Conservation (phyloP, 805 yeast species). For the Ogataea parapolymorpha region DNA sequence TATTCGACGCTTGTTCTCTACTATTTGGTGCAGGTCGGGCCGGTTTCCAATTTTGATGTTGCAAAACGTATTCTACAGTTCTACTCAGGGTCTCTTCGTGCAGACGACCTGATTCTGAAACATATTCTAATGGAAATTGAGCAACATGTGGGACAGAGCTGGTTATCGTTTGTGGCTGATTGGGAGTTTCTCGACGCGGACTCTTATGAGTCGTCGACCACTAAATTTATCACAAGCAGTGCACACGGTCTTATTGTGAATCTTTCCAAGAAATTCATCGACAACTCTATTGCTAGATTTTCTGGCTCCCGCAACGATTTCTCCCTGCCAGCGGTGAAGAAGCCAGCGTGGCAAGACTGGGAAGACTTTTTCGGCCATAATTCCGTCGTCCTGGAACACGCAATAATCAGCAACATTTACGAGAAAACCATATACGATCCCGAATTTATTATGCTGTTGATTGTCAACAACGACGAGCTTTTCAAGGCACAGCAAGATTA, state of each 20-base stretch:
- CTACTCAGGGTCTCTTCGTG: slow-evolving; percentile 60
- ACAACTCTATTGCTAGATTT: slow-evolving; percentile 44
- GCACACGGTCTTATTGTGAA: slow-evolving; percentile 46
- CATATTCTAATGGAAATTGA: slow-evolving; percentile 58
- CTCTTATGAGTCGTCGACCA: not conserved
- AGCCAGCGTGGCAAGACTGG: slow-evolving; percentile 27
- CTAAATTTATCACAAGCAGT: slow-evolving; percentile 12
- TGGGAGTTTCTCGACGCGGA: slow-evolving; percentile 57
- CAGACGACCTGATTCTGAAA: slow-evolving; percentile 63
- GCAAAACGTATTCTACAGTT: slow-evolving; percentile 48
- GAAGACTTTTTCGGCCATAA: slow-evolving; percentile 29
- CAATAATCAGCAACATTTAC: slow-evolving; percentile 24
- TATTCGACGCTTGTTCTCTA: slow-evolving; percentile 46
- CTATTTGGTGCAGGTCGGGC: slow-evolving; percentile 46
- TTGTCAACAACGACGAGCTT: slow-evolving; percentile 64
- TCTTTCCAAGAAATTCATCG: slow-evolving; percentile 47
- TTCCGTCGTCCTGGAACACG: slow-evolving; percentile 5
- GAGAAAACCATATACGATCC: slow-evolving; percentile 52
- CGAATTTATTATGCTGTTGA: slow-evolving; percentile 61
- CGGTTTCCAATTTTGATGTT: slow-evolving; percentile 44
- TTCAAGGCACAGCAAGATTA: slow-evolving; percentile 32
- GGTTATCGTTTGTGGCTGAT: slow-evolving; percentile 59
- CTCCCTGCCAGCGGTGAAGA: not conserved
- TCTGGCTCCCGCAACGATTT: slow-evolving; percentile 24
- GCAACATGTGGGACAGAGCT: slow-evolving; percentile 43